phyloP scores from a whole-genome alignment of 202 grass and related monocot genomes.

The Saccharum hybrid region DNA sequence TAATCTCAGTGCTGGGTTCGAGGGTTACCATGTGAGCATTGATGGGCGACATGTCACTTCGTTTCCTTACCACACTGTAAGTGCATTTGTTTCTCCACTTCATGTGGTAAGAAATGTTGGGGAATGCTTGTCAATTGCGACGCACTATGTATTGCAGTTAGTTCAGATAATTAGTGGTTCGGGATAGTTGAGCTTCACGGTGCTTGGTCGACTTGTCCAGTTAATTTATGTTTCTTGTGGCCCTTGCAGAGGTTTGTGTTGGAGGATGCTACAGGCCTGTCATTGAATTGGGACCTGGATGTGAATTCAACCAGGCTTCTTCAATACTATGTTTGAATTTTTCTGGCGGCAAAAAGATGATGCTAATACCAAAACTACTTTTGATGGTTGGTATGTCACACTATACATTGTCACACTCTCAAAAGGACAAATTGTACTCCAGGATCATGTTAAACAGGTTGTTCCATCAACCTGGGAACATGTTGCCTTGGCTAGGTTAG shows the following conservation, averaged over 20 bases:
- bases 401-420: too few relatives aligned
- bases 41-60: slow-evolving; percentile 60
- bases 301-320: slow-evolving; percentile 42
- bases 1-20: too few relatives aligned
- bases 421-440: too few relatives aligned
- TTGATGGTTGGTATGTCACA: too few relatives aligned
- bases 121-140: not conserved
- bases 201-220: not conserved
- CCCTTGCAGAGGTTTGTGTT: slow-evolving; percentile 64
- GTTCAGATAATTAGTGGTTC: slow-evolving; percentile 12
- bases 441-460: too few relatives aligned
- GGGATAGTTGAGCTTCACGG: not conserved
- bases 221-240: slow-evolving; percentile 33
- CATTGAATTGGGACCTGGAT: slow-evolving; percentile 67
- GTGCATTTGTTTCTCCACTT: slow-evolving; percentile 23
- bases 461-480: too few relatives aligned
- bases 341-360: too few relatives aligned
- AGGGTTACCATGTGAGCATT: slow-evolving; percentile 38
- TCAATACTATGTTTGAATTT: too few relatives aligned
- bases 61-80: slow-evolving; percentile 54
- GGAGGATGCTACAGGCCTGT: slow-evolving; percentile 73
- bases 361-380: too few relatives aligned
- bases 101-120: not conserved
- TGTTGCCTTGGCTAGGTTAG: too few relatives aligned
- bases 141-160: not conserved